Evolutionary conservation across 352 stramenopile genomes (phyloP).

Genomic region (Globisporangium canariense): DNA sequence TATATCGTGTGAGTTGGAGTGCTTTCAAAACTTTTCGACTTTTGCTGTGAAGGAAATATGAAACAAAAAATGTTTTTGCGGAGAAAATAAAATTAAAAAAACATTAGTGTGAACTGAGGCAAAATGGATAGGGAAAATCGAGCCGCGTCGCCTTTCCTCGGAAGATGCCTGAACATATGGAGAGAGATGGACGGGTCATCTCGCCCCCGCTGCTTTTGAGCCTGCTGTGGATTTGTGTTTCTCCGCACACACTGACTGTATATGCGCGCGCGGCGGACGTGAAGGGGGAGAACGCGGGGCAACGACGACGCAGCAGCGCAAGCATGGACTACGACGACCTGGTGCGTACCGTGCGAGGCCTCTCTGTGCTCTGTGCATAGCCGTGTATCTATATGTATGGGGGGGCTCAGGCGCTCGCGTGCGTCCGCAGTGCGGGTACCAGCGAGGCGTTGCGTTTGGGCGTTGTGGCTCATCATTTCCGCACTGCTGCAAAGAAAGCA

Average conservation of each 20-base stretch:
- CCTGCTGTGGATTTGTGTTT: slow-evolving; percentile 2
- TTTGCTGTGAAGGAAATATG: no score
- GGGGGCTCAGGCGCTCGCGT: neutral
- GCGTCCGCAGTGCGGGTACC: neutral
- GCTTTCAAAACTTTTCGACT: neutral
- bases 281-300: slow-evolving; percentile 6
- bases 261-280: slow-evolving; percentile 11
- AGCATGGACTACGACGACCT: slow-evolving; percentile 16
- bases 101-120: no score
- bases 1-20: no score
- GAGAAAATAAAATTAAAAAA: no score
- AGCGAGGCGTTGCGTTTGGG: neutral
- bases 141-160: no score
- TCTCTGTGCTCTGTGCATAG: neutral
- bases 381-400: neutral
- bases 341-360: slow-evolving; percentile 1
- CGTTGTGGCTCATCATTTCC: neutral
- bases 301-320: slow-evolving; percentile 11
- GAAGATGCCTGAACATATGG: no score
- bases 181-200: no score
- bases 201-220: neutral
- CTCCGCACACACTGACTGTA: slow-evolving; percentile 7
- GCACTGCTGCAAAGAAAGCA: neutral
- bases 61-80: no score
- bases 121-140: no score